Percentiles rank a stretch among this genome's conserved stretches.
phyloP scores from a whole-genome alignment of 495 filamentous ascomycete species.

The Arthonia radiata region DNA sequence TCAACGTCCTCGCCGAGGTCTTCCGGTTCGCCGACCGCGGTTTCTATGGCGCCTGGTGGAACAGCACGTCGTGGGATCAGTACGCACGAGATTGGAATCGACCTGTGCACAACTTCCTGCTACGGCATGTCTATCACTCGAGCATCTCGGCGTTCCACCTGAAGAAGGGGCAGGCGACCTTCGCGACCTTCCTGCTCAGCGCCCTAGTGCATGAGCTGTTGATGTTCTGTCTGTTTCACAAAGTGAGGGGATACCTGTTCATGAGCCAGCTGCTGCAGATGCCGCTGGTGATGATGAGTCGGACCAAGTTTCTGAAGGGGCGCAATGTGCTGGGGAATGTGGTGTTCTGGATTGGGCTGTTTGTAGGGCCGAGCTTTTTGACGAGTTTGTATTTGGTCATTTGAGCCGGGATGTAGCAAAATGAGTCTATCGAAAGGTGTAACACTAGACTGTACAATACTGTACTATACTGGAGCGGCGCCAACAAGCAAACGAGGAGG shows the following conservation, averaged over 20 bases:
- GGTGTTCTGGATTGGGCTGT: conserved; percentile 50
- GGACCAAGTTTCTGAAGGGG: conserved; percentile 33
- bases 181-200: conserved; percentile 46
- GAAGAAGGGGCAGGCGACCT: conserved; percentile 39
- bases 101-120: conserved; percentile 43
- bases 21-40: conserved; percentile 51
- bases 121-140: conserved; percentile 51
- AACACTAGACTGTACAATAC: too few species aligned
- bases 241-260: conserved; percentile 47
- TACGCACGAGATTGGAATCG: conserved; percentile 57
- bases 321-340: conserved; percentile 38
- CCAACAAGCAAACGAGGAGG: too few species aligned
- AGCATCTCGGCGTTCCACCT: conserved; percentile 45
- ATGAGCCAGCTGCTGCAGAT: conserved; percentile 45
- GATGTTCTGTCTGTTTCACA: conserved; percentile 58
- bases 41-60: conserved; percentile 59
- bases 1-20: conserved; percentile 50
- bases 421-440: too few species aligned
- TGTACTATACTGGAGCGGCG: too few species aligned
- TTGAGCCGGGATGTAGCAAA: too few species aligned
- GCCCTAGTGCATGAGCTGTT: conserved; percentile 49
- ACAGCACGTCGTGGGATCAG: conserved; percentile 33
- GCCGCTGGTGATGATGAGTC: conserved; percentile 36
- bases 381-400: conserved; percentile 48
- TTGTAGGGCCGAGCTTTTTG: conserved; percentile 43